These are phyloP conservation scores for Scheffersomyces lignicola DNA, from an alignment of 1,139 yeast genomes.

Conservation along the genomic window DNA sequence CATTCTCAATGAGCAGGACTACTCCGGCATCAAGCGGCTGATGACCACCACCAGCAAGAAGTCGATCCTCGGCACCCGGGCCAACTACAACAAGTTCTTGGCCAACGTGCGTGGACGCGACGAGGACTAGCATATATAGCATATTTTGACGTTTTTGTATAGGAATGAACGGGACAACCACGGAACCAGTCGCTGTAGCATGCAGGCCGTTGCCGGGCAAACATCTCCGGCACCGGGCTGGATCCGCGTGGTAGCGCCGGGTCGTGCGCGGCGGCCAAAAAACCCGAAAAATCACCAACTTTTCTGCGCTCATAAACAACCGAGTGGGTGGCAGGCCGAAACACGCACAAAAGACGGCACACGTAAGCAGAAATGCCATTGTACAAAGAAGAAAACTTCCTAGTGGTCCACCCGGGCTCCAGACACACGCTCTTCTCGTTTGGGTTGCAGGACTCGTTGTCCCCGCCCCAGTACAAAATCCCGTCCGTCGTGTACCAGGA, in stretches of 20 bases:
- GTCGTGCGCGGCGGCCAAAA: not conserved
- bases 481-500: slow-evolving; percentile 75
- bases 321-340: too few species aligned
- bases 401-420: slow-evolving; percentile 83
- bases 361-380: slow-evolving; percentile 57
- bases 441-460: slow-evolving; percentile 76
- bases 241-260: not conserved
- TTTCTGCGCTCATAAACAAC: not conserved
- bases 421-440: slow-evolving; percentile 70
- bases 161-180: too few species aligned
- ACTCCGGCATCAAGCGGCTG: slow-evolving; percentile 21
- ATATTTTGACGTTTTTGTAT: not conserved
- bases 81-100: slow-evolving; percentile 38
- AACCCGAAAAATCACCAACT: slow-evolving; percentile 2
- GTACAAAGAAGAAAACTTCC: slow-evolving; percentile 59
- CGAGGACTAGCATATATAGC: slow-evolving; percentile 34
- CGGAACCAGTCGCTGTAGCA: too few species aligned
- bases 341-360: too few species aligned
- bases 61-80: slow-evolving; percentile 42
- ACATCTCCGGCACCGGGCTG: not conserved
- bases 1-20: slow-evolving; percentile 1
- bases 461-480: slow-evolving; percentile 73
- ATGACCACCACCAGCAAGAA: slow-evolving; percentile 34
- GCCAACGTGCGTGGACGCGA: slow-evolving; percentile 29
- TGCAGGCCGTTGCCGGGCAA: too few species aligned